A percentile compares a stretch with the other conserved stretches of the same genome.
Conservation (phyloP, 768 basidiomycete genomes). For the Cytidiella melzeri region DNA sequence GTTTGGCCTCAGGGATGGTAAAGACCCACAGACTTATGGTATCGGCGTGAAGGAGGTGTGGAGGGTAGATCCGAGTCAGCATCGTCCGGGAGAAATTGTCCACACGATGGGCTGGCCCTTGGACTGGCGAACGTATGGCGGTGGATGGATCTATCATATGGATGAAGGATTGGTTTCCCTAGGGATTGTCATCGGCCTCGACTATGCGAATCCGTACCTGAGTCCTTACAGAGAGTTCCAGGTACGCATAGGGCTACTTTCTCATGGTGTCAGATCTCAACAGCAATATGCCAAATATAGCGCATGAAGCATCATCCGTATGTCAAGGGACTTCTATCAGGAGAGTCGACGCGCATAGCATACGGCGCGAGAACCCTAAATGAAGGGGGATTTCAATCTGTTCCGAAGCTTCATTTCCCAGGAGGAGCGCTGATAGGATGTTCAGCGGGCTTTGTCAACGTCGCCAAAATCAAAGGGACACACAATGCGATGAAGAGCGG, state of each 20-base stretch:
- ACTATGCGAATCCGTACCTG: conserved; percentile 91
- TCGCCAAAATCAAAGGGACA: conserved; percentile 97
- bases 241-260: conserved; percentile 37
- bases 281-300: no score
- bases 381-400: conserved; percentile 90
- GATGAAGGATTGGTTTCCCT: conserved; percentile 83
- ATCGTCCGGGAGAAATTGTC: conserved; percentile 77
- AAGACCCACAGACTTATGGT: conserved; percentile 90
- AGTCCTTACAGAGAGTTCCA: conserved; percentile 92
- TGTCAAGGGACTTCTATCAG: conserved; percentile 74
- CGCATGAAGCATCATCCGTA: conserved; percentile 97
- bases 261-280: no score
- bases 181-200: conserved; percentile 89
- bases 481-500: conserved; percentile 99
- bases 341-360: conserved; percentile 67
- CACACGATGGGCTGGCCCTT: conserved; percentile 96
- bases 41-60: conserved; percentile 98
- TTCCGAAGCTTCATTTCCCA: conserved; percentile 83
- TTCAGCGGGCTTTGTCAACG: conserved; percentile 92
- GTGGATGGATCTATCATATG: conserved; percentile 96
- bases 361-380: conserved; percentile 89
- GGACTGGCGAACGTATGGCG: conserved; percentile 76
- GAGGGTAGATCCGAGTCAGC: conserved; percentile 63
- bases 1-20: conserved; percentile 63
- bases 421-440: conserved; percentile 95